Conservation (phyloP, 2,329 filamentous ascomycete genomes). For the Tolypocladium tundrense region DNA sequence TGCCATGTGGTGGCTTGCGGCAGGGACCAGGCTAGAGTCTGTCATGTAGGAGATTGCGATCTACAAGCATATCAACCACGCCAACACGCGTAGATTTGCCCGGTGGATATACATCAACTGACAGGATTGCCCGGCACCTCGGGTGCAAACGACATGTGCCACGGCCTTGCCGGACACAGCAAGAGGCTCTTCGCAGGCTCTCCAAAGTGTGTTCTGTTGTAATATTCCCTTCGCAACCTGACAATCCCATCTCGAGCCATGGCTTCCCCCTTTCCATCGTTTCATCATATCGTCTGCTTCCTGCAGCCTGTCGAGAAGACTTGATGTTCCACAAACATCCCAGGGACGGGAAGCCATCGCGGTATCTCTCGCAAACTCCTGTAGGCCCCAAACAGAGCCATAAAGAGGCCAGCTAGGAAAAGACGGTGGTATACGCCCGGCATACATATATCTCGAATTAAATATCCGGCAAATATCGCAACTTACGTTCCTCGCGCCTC, state of each 20-base stretch:
- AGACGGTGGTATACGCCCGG: background rate
- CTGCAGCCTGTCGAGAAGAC: background rate
- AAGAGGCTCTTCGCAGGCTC: background rate
- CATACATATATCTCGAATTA: no score
- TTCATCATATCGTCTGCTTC: background rate
- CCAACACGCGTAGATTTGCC: background rate
- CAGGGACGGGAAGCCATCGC: background rate
- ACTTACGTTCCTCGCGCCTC: background rate
- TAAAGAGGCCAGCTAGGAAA: background rate
- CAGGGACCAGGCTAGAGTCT: background rate
- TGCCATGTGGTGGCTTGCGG: background rate
- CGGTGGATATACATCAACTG: no score
- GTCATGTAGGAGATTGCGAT: background rate
- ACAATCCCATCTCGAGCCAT: background rate
- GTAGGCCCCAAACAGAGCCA: background rate
- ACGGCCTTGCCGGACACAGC: background rate
- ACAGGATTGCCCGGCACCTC: background rate
- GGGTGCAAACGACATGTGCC: background rate
- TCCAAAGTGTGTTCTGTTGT: background rate
- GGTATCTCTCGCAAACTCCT: background rate
- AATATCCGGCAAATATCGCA: background rate
- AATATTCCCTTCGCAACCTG: background rate
- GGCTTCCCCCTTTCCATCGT: background rate
- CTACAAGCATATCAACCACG: background rate
- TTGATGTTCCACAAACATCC: background rate